phyloP scores from a whole-genome alignment of 1,139 yeast species.

The Taiozyma sp. region DNA sequence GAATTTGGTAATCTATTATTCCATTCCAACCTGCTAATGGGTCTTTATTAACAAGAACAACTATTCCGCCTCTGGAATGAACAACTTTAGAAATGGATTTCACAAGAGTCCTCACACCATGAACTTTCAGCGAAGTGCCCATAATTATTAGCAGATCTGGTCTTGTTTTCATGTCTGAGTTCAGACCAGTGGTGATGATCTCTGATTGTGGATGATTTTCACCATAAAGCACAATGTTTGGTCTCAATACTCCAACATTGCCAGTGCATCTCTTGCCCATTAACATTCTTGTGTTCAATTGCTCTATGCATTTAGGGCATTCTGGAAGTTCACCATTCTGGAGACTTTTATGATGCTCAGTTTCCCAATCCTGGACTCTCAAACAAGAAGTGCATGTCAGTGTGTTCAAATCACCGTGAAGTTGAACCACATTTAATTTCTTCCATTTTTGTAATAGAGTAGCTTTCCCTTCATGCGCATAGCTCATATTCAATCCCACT shows the following conservation, averaged over 20 bases:
- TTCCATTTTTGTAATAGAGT: constrained; percentile 41
- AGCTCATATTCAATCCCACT: constrained; percentile 28
- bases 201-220: constrained; percentile 88
- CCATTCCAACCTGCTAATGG: constrained; percentile 51
- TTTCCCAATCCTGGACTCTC: constrained; percentile 56
- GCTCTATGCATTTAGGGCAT: constrained; percentile 50
- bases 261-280: constrained; percentile 76
- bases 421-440: constrained; percentile 70
- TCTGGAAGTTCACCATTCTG: constrained; percentile 38
- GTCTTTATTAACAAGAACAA: constrained; percentile 50
- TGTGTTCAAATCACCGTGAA: constrained; percentile 84
- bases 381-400: constrained; percentile 72
- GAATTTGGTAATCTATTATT: constrained; percentile 51
- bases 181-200: constrained; percentile 67
- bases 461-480: constrained; percentile 6
- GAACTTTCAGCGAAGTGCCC: constrained; percentile 85
- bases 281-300: constrained; percentile 36
- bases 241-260: constrained; percentile 71
- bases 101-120: constrained; percentile 77
- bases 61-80: constrained; percentile 57
- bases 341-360: constrained; percentile 40
- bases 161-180: constrained; percentile 54
- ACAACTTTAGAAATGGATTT: constrained; percentile 63
- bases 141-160: constrained; percentile 79
- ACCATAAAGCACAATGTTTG: constrained; percentile 80